A percentile compares a stretch with the other conserved stretches of the same genome.
Evolutionary conservation across 352 stramenopile species (phyloP).

Genomic region (Globisporangium spiculum): DNA sequence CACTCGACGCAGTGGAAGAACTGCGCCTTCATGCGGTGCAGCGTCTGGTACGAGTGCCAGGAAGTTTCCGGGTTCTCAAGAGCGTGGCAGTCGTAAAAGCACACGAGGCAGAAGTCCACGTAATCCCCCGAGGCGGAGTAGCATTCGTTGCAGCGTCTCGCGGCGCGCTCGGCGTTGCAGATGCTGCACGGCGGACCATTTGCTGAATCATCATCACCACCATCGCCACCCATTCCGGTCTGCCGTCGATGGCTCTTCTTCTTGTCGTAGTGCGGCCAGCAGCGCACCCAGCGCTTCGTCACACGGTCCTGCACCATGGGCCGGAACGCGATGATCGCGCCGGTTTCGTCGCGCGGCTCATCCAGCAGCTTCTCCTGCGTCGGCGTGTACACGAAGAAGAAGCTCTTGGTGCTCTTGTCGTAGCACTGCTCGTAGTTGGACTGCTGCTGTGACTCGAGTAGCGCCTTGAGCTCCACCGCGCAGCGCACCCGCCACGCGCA

Average conservation of each 20-base stretch:
- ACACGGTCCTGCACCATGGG: constrained; percentile 71
- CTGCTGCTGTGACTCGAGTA: constrained; percentile 58
- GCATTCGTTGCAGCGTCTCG: constrained; percentile 70
- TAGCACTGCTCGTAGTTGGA: constrained; percentile 69
- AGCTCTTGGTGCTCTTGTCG: constrained; percentile 45
- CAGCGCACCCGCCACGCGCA: constrained; percentile 45
- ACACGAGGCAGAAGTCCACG: constrained; percentile 70
- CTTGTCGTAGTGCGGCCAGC: constrained; percentile 56
- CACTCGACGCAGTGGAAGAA: constrained; percentile 78
- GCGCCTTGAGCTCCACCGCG: constrained; percentile 31
- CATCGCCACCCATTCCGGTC: constrained; percentile 6
- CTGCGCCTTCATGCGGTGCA: constrained; percentile 33
- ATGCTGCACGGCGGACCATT: constrained; percentile 36
- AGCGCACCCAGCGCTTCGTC: constrained; percentile 66
- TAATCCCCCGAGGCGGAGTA: constrained; percentile 57
- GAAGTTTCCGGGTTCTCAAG: constrained; percentile 21
- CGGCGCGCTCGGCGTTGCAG: constrained; percentile 55
- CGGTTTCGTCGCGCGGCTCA: constrained; percentile 53
- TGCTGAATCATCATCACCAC: constrained; percentile 14
- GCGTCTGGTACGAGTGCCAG: constrained; percentile 64
- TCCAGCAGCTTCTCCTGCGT: constrained; percentile 62
- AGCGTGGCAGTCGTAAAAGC: constrained; percentile 63
- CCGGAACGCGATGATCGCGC: constrained; percentile 50
- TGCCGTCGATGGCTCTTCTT: not conserved
- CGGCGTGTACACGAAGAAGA: constrained; percentile 68